phyloP scores from a whole-genome alignment of 495 filamentous ascomycete species.

The Collariella sp. region DNA sequence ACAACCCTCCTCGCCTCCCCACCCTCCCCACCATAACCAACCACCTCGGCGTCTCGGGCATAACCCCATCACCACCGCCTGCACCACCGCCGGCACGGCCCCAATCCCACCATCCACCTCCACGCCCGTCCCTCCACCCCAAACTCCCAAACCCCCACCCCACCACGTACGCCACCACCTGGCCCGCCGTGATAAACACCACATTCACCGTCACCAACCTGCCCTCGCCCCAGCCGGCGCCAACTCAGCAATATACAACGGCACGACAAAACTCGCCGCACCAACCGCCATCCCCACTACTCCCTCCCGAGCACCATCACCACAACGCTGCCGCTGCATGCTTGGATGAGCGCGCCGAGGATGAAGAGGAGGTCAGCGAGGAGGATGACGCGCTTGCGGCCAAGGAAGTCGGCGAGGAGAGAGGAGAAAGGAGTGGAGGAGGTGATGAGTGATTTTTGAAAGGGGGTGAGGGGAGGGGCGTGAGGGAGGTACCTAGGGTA shows the following conservation, averaged over 20 bases:
- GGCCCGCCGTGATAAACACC: conserved; percentile 76
- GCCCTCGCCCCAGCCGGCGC: conserved; percentile 66
- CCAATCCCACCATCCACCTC: conserved; percentile 86
- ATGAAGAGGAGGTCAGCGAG: conserved; percentile 72
- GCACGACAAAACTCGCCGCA: conserved; percentile 71
- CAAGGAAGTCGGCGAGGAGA: conserved; percentile 61
- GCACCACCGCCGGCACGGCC: conserved; percentile 67
- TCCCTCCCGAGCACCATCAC: conserved; percentile 72
- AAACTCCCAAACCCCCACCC: conserved; percentile 49
- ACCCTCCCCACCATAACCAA: conserved; percentile 58
- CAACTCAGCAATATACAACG: conserved; percentile 80
- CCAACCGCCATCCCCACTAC: conserved; percentile 79
- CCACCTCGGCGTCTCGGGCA: conserved; percentile 87
- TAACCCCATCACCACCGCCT: conserved; percentile 52
- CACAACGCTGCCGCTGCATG: conserved; percentile 50
- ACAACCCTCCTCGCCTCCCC: conserved; percentile 54
- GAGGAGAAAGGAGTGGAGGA: conserved; percentile 72
- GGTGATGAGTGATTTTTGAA: conserved; percentile 79
- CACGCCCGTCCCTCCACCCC: conserved; percentile 51
- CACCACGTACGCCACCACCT: conserved; percentile 78
- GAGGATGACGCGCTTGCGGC: conserved; percentile 69
- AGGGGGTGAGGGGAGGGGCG: conserved; percentile 54
- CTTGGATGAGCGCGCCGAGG: conserved; percentile 64
- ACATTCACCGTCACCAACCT: conserved; percentile 67
- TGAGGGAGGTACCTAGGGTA: conserved; percentile 68